phyloP scores from a whole-genome alignment of 2,329 filamentous ascomycete species.

The Hymenoscyphus fructigenus region DNA sequence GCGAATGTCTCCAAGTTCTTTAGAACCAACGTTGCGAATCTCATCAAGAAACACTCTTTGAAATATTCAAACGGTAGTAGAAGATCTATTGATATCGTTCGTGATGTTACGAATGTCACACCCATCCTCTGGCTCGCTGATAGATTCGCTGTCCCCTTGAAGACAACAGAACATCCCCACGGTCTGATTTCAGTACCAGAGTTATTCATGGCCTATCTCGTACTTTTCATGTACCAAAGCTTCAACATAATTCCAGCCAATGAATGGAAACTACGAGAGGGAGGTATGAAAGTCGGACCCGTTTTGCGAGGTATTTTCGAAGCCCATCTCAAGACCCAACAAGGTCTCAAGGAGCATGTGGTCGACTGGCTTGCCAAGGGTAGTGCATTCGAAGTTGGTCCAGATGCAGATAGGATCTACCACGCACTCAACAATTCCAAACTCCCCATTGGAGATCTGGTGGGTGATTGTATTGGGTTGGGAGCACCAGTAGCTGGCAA shows the following conservation, averaged over 20 bases:
- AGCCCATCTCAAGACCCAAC: slow-evolving; percentile 46
- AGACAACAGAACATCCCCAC: slow-evolving; percentile 58
- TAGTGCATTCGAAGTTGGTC: slow-evolving; percentile 48
- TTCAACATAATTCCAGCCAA: slow-evolving; percentile 52
- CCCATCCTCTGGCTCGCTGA: slow-evolving; percentile 55
- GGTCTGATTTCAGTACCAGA: slow-evolving; percentile 51
- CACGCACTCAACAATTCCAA: slow-evolving; percentile 47
- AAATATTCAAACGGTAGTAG: slow-evolving; percentile 43
- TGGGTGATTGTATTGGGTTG: slow-evolving; percentile 50
- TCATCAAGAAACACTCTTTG: slow-evolving; percentile 48
- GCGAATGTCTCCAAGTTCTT: slow-evolving; percentile 45
- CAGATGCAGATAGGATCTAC: slow-evolving; percentile 51
- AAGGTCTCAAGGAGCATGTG: slow-evolving; percentile 42
- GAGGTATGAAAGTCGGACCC: slow-evolving; percentile 41
- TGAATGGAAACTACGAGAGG: slow-evolving; percentile 49
- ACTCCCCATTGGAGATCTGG: slow-evolving; percentile 47
- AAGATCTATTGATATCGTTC: slow-evolving; percentile 52
- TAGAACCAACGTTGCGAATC: slow-evolving; percentile 41
- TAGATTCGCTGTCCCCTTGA: slow-evolving; percentile 55
- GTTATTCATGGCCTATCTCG: slow-evolving; percentile 45
- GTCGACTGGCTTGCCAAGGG: slow-evolving; percentile 49
- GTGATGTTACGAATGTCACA: slow-evolving; percentile 55
- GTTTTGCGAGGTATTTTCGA: slow-evolving; percentile 43
- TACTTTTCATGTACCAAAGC: slow-evolving; percentile 50
- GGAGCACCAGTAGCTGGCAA: slow-evolving; percentile 50